A percentile compares a stretch with the other conserved stretches of the same genome.
These are phyloP conservation scores for Monosporascus sp. DNA, from an alignment of 2,329 filamentous ascomycete species.

Conservation along the genomic window DNA sequence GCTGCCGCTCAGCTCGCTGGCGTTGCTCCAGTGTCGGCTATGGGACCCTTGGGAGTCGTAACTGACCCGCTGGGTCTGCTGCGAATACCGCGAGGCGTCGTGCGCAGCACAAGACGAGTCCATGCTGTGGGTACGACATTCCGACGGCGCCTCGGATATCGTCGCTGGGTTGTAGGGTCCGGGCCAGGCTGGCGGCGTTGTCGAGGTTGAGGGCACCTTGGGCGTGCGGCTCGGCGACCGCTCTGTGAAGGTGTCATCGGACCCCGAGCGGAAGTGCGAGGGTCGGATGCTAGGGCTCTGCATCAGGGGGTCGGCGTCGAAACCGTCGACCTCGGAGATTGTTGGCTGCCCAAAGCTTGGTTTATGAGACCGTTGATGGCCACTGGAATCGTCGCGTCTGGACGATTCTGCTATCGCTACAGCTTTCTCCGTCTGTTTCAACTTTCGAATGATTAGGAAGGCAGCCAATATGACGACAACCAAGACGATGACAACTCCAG, in stretches of 20 bases:
- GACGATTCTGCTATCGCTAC: slow-evolving; percentile 30
- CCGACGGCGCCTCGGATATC: slow-evolving; percentile 10
- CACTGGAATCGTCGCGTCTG: slow-evolving; percentile 27
- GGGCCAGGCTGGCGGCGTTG: slow-evolving; percentile 17
- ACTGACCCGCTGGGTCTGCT: slow-evolving; percentile 18
- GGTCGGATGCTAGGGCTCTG: slow-evolving; percentile 23
- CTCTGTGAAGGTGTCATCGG: slow-evolving; percentile 11
- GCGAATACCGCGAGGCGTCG: slow-evolving; percentile 11
- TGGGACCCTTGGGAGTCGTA: slow-evolving; percentile 36
- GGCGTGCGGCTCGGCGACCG: slow-evolving; percentile 16
- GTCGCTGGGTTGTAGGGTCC: slow-evolving; percentile 11
- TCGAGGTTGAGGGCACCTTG: slow-evolving; percentile 11
- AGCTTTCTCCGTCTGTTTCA: slow-evolving; percentile 39
- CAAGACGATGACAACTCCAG: slow-evolving; percentile 43
- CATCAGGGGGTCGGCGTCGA: slow-evolving; percentile 36
- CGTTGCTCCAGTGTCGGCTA: slow-evolving; percentile 36
- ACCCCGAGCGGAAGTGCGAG: slow-evolving; percentile 10
- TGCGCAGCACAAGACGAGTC: slow-evolving; percentile 23
- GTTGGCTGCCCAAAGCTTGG: slow-evolving; percentile 32
- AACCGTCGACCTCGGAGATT: slow-evolving; percentile 37
- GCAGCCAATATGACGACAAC: slow-evolving; percentile 40
- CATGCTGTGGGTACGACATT: slow-evolving; percentile 22
- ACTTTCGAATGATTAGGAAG: slow-evolving; percentile 43
- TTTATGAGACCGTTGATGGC: slow-evolving; percentile 28
- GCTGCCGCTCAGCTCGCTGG: slow-evolving; percentile 36